These are phyloP conservation scores for Phytophthora multivora DNA, from an alignment of 352 stramenopile species.

Conservation along the genomic window DNA sequence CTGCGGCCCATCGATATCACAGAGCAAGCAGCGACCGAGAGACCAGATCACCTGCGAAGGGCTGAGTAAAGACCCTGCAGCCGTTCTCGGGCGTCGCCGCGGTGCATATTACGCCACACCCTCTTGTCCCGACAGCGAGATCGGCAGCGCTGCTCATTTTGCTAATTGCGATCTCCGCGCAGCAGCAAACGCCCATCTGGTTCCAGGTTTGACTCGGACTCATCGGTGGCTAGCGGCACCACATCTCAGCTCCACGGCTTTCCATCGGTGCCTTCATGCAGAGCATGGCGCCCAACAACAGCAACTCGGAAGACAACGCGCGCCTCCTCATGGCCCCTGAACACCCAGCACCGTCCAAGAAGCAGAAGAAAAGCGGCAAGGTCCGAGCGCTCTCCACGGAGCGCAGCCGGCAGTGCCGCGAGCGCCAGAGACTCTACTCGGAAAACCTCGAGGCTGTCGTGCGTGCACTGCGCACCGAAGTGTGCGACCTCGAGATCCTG, in stretches of 20 bases:
- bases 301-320: conserved; percentile 7
- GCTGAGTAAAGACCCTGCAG: conserved; percentile 23
- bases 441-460: conserved; percentile 43
- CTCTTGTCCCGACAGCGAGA: conserved; percentile 1
- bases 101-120: conserved; percentile 22
- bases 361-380: conserved; percentile 17
- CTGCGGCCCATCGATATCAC: conserved; percentile 14
- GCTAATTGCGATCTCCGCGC: conserved; percentile 23
- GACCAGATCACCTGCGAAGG: conserved; percentile 28
- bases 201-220: conserved; percentile 3
- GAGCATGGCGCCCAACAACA: conserved; percentile 19
- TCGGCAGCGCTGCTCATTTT: conserved; percentile 34
- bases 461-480: conserved; percentile 39
- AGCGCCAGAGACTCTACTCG: conserved; percentile 59
- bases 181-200: conserved; percentile 20
- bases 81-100: background rate
- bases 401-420: conserved; percentile 55
- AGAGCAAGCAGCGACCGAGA: conserved; percentile 11
- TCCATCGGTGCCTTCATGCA: conserved; percentile 10
- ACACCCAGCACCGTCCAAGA: conserved; percentile 14
- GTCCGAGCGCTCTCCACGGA: conserved; percentile 47
- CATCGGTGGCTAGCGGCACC: conserved; percentile 16
- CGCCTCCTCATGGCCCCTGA: background rate
- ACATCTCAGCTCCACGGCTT: conserved; percentile 13
- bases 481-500: conserved; percentile 52